Evolutionary conservation across 2,329 filamentous ascomycete genomes (phyloP).

Genomic region (Leptographium radiaticola): DNA sequence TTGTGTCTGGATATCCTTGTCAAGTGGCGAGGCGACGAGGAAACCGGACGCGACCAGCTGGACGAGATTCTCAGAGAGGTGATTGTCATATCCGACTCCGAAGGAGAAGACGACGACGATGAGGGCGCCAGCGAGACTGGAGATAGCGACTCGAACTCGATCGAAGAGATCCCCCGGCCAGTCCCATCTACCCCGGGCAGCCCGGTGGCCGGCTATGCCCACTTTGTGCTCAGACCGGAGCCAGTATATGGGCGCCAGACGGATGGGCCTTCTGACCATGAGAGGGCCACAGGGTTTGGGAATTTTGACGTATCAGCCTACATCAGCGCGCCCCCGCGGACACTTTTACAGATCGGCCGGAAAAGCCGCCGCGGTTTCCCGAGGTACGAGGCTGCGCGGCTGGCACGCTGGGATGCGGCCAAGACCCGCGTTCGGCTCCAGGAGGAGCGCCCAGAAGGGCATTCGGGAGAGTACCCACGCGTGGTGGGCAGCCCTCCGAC

Average conservation of each 20-base stretch:
- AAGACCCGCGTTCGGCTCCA: constrained; percentile 14
- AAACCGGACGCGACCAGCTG: constrained; percentile 53
- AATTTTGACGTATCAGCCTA: background rate
- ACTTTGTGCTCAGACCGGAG: background rate
- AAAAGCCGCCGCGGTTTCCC: constrained; percentile 27
- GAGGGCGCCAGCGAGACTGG: constrained; percentile 18
- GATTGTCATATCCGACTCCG: constrained; percentile 50
- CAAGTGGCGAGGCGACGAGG: constrained; percentile 61
- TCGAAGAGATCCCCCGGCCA: background rate
- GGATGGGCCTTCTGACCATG: background rate
- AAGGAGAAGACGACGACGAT: constrained; percentile 30
- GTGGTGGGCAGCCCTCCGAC: background rate
- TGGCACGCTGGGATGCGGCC: constrained; percentile 19
- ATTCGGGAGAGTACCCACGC: background rate
- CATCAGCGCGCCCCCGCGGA: background rate
- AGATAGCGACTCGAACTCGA: constrained; percentile 3
- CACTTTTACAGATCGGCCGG: background rate
- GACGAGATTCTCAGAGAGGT: constrained; percentile 55
- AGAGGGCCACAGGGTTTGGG: background rate
- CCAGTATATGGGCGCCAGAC: background rate
- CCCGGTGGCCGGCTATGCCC: background rate
- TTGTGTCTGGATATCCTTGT: constrained; percentile 51
- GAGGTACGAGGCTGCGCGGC: constrained; percentile 26
- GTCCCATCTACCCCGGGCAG: background rate
- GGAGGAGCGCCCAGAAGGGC: constrained; percentile 1